These are phyloP conservation scores for Alternaria metachromatica DNA, from an alignment of 2,329 filamentous ascomycete species.

Conservation along the genomic window DNA sequence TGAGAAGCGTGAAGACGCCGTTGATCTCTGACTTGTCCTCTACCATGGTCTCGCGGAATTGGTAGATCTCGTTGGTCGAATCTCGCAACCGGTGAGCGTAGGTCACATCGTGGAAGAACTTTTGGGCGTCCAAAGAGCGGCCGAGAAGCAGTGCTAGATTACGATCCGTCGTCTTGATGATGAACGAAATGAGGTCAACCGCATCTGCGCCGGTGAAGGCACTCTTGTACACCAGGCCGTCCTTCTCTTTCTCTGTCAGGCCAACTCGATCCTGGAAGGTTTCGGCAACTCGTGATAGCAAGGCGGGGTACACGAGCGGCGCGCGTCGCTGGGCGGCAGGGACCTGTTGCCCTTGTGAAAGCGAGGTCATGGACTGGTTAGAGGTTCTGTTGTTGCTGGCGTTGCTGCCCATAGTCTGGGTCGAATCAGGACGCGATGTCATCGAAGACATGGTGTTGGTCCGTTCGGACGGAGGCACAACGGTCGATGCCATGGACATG, in stretches of 20 bases:
- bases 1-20: slow-evolving; percentile 93
- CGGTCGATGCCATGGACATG: slow-evolving; percentile 92
- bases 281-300: slow-evolving; percentile 91
- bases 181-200: slow-evolving; percentile 93
- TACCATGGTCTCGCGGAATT: slow-evolving; percentile 91
- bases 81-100: slow-evolving; percentile 96
- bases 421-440: slow-evolving; percentile 50
- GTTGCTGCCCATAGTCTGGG: slow-evolving; percentile 33
- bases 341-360: slow-evolving; percentile 46
- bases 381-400: slow-evolving; percentile 47
- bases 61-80: slow-evolving; percentile 93
- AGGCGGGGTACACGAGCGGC: slow-evolving; percentile 89
- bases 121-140: slow-evolving; percentile 92
- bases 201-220: slow-evolving; percentile 95
- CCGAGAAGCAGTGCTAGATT: slow-evolving; percentile 92
- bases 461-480: slow-evolving; percentile 69
- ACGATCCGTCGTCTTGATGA: slow-evolving; percentile 95
- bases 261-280: slow-evolving; percentile 90
- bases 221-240: slow-evolving; percentile 95
- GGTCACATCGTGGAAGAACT: slow-evolving; percentile 98
- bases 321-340: slow-evolving; percentile 65
- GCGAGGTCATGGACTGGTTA: slow-evolving; percentile 50
- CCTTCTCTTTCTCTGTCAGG: slow-evolving; percentile 89
- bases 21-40: slow-evolving; percentile 88
- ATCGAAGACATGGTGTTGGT: slow-evolving; percentile 63